Conservation (phyloP, 257 asterid genomes). For the Fraxinus excelsior region DNA sequence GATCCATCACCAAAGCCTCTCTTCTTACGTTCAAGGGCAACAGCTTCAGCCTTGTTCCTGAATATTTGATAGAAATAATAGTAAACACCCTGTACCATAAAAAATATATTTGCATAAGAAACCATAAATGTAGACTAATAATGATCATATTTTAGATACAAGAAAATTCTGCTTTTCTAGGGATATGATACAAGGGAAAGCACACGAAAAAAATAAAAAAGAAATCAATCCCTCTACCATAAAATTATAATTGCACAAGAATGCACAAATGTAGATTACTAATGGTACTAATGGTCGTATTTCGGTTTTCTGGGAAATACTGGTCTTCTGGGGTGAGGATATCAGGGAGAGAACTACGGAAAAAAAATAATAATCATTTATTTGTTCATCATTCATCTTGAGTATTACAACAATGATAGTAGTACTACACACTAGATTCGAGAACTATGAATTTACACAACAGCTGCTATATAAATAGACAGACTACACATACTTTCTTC, state of each 20-base stretch:
- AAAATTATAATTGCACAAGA: slow-evolving; percentile 49
- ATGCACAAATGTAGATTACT: slow-evolving; percentile 28
- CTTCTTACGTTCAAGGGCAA: slow-evolving; percentile 65
- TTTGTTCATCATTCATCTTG: not conserved
- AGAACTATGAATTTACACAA: not conserved
- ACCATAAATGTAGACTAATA: slow-evolving; percentile 28
- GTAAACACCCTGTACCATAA: slow-evolving; percentile 94
- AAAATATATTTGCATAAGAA: slow-evolving; percentile 52
- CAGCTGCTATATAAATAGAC: slow-evolving; percentile 5
- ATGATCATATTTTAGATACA: slow-evolving; percentile 26
- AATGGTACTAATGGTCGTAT: slow-evolving; percentile 17
- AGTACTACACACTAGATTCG: slow-evolving; percentile 2
- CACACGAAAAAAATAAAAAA: not conserved
- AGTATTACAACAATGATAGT: slow-evolving; percentile 7
- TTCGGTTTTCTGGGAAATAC: slow-evolving; percentile 23
- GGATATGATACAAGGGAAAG: not conserved
- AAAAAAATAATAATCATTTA: not conserved
- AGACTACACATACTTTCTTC: not conserved
- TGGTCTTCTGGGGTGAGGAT: not conserved
- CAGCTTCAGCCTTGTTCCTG: slow-evolving; percentile 78
- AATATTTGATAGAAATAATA: slow-evolving; percentile 98
- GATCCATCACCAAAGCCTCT: slow-evolving; percentile 91
- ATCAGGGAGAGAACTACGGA: not conserved
- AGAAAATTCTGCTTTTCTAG: slow-evolving; percentile 13
- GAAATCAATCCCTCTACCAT: slow-evolving; percentile 64